These are phyloP conservation scores for Lecanicillium sp. DNA, from an alignment of 2,329 filamentous ascomycete species.

Conservation along the genomic window DNA sequence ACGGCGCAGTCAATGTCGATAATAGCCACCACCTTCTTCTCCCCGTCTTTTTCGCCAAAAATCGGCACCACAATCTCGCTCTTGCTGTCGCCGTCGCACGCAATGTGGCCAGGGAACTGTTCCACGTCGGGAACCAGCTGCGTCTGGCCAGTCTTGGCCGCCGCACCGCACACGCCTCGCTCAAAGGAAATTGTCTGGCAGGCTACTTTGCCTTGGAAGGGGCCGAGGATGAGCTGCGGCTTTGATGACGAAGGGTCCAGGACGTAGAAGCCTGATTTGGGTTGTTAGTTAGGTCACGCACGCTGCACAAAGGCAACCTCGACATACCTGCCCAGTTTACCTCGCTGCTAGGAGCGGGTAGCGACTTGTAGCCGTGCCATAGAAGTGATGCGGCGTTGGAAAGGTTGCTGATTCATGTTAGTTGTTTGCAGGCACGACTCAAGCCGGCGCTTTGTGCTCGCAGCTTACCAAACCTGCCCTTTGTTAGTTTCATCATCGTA, in stretches of 20 bases:
- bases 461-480: slow-evolving; percentile 15
- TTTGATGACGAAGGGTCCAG: slow-evolving; percentile 40
- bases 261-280: slow-evolving; percentile 60
- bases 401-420: slow-evolving; percentile 54
- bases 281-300: no score
- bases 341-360: slow-evolving; percentile 54
- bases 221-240: slow-evolving; percentile 62
- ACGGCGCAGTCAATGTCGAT: slow-evolving; percentile 74
- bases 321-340: slow-evolving; percentile 69
- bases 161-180: slow-evolving; percentile 67
- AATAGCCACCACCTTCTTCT: slow-evolving; percentile 55
- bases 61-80: slow-evolving; percentile 82
- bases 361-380: slow-evolving; percentile 72
- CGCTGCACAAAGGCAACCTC: no score
- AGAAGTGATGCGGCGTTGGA: slow-evolving; percentile 68
- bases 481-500: background rate
- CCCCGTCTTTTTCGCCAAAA: slow-evolving; percentile 26
- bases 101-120: slow-evolving; percentile 70
- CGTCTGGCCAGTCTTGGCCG: slow-evolving; percentile 52
- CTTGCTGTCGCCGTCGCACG: slow-evolving; percentile 66
- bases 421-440: background rate
- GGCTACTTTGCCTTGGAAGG: slow-evolving; percentile 73
- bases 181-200: slow-evolving; percentile 72
- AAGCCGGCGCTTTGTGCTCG: no score
- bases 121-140: slow-evolving; percentile 66